Percentiles rank a stretch among this genome's conserved stretches.
Conservation (phyloP, 805 yeast genomes). For the Candida nonsorbophila region DNA sequence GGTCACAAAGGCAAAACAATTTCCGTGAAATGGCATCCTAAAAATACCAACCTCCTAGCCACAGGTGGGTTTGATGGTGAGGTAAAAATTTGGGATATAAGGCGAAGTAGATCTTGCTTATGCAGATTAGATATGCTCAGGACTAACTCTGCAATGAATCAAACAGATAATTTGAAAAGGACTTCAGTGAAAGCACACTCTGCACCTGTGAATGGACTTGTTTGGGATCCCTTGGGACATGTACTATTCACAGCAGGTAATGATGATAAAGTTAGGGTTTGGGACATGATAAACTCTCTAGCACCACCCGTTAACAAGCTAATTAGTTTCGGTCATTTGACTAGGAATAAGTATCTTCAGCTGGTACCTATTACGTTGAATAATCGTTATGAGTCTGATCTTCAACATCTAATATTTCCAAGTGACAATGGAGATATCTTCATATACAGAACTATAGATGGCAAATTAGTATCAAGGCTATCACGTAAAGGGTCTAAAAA, state of each 20-base stretch:
- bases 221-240: slow-evolving; percentile 67
- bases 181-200: slow-evolving; percentile 60
- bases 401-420: slow-evolving; percentile 61
- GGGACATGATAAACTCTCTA: slow-evolving; percentile 52
- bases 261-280: slow-evolving; percentile 75
- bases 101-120: slow-evolving; percentile 62
- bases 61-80: slow-evolving; percentile 82
- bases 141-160: slow-evolving; percentile 20
- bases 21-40: slow-evolving; percentile 73
- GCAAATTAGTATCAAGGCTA: slow-evolving; percentile 57
- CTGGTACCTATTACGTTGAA: slow-evolving; percentile 49
- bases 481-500: slow-evolving; percentile 37
- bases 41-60: slow-evolving; percentile 54
- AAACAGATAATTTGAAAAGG: slow-evolving; percentile 19
- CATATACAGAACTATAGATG: slow-evolving; percentile 54
- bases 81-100: slow-evolving; percentile 79
- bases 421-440: slow-evolving; percentile 71
- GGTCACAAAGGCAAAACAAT: slow-evolving; percentile 58
- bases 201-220: slow-evolving; percentile 72
- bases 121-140: slow-evolving; percentile 56
- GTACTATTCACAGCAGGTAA: slow-evolving; percentile 63
- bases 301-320: slow-evolving; percentile 52
- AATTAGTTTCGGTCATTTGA: slow-evolving; percentile 72
- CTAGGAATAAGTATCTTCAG: slow-evolving; percentile 55
- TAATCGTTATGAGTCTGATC: slow-evolving; percentile 46